These are phyloP conservation scores for Solanum dulcamara DNA, from an alignment of 257 asterid genomes.

Conservation along the genomic window DNA sequence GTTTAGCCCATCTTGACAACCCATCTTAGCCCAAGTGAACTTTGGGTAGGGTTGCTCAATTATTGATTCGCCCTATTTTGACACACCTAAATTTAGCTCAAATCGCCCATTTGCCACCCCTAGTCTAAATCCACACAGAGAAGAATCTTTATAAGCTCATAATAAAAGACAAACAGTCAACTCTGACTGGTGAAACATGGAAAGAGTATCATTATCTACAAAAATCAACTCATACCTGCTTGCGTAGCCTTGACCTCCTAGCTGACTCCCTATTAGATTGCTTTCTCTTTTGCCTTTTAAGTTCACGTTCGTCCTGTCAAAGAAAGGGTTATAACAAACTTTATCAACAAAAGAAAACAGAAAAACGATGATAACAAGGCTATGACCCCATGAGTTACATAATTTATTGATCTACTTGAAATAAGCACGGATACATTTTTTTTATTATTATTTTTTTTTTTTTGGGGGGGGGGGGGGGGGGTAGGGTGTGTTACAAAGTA, in stretches of 20 bases:
- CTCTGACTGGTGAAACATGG: not conserved
- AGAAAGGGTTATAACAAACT: not conserved
- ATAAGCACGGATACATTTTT: not conserved
- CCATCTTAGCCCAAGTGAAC: not conserved
- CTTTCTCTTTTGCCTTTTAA: slow-evolving; percentile 89
- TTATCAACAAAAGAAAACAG: not conserved
- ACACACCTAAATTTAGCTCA: not conserved
- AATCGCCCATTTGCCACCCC: not conserved
- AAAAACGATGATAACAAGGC: not conserved
- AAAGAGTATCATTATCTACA: not conserved
- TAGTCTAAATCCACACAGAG: not conserved
- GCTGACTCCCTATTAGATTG: slow-evolving; percentile 99
- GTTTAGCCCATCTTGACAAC: too few species aligned
- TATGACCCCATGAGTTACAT: not conserved
- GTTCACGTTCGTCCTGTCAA: slow-evolving; percentile 81
- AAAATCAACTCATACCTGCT: slow-evolving; percentile 46
- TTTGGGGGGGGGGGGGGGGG: too few species aligned
- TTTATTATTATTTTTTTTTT: too few species aligned
- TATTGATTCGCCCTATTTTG: not conserved
- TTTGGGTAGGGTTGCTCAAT: not conserved
- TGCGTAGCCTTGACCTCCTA: slow-evolving; percentile 89
- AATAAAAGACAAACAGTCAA: not conserved
- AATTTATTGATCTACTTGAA: not conserved
- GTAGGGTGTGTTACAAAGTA: not conserved
- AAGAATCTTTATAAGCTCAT: not conserved